Evolutionary conservation across 176 grass and related monocot species (phyloP), one percentile per base, ranked within the genome.

Genomic region (Carex scoparia): DNA sequence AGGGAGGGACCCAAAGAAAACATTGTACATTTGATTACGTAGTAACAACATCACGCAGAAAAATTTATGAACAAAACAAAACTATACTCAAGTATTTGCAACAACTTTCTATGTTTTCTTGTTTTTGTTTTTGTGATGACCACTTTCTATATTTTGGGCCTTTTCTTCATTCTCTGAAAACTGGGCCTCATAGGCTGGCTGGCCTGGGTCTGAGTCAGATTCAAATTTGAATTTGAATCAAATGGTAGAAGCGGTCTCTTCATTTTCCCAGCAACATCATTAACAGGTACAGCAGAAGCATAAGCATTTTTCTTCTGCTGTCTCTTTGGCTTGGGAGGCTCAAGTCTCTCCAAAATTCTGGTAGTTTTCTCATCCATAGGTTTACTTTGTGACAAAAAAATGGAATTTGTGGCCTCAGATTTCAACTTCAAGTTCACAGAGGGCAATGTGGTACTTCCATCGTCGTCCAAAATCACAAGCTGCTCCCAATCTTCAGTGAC

Each of bases 281-380:
- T 81, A 13, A 58, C 71, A 79, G 89, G 71, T 69, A 81, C 78
- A 27, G 56, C 13, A 5, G 83, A 64, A 5, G 75, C 32, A 46
- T 58, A 64, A 5, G 75, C 32, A 46, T 58, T 61, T 32, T 69
- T 86, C 81, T 81, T 67, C 65, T 54, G 28, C 40, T 83, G 85
- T 76, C 82, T 92, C 87, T 98, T 94, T 18, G 90, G 86, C 65
- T 86, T 95, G 37, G 95, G 93, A 35, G 81, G 82, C 73, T 98
- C 95, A 81, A 98, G 81, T 58, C 95, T 93, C 80, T 98, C 93
- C 60, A 98, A 87, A 83, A 98, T 95, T 80, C 82, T 90, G 54
- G 89, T 89, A 14, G 92, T 97, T 80, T 94, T 97, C 62, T 93
- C 92, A 79, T 97, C 91, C 59, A 94, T 55, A 13, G 74, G 89